A percentile compares a stretch with the other conserved stretches of the same genome.
Conservation (phyloP, 148 eudicot species). For the Vaccinium macrocarpon region DNA sequence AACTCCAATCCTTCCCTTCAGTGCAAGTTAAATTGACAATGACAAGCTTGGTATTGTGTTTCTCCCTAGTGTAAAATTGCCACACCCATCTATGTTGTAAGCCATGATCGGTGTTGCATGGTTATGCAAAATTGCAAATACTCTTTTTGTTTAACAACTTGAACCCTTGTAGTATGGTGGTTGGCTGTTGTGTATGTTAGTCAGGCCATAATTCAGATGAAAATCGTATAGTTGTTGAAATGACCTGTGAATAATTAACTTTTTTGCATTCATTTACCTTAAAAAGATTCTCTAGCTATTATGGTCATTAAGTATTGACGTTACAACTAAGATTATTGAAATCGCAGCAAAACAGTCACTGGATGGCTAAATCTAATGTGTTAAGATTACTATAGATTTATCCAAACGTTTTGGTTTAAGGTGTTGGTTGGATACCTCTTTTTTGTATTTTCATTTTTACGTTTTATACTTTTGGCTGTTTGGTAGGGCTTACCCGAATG, state of each 20-base stretch:
- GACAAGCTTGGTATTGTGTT: neutral
- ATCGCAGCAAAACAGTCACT: neutral
- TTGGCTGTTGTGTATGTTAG: neutral
- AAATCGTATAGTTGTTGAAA: neutral
- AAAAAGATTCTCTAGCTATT: neutral
- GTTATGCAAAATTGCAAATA: neutral
- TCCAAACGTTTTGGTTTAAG: neutral
- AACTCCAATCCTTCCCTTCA: neutral
- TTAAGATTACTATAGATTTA: neutral
- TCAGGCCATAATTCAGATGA: neutral
- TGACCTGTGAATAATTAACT: neutral
- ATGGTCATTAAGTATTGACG: neutral
- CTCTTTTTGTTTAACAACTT: neutral
- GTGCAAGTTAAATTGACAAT: neutral
- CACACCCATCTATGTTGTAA: neutral
- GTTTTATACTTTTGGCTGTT: too few relatives aligned
- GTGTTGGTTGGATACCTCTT: too few relatives aligned
- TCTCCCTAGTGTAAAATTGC: neutral
- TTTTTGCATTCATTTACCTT: neutral
- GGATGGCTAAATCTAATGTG: neutral
- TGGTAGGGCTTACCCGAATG: too few relatives aligned
- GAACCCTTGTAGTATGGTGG: neutral
- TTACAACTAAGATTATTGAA: neutral
- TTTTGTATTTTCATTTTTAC: too few relatives aligned
- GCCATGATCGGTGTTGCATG: neutral